Base-by-base conservation (phyloP, 129 eudicot species). In the sunflower (Helianthus annuus) region DNA sequence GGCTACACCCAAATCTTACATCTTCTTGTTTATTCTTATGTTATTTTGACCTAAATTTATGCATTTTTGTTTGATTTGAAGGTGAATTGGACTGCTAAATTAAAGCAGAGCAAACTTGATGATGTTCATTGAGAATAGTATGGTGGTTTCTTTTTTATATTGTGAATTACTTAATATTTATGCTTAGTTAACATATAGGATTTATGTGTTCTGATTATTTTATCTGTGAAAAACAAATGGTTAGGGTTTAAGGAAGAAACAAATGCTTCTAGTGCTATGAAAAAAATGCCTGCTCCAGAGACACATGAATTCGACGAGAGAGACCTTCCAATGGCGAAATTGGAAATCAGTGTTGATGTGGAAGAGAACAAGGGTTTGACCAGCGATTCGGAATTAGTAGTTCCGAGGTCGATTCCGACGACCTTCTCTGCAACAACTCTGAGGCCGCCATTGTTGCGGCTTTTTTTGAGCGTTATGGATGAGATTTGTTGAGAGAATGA, bases 21-120 rank as follows among this genome's bases (percentile, higher is more conserved):
- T n/a, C n/a, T n/a, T n/a, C n/a, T n/a, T n/a, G n/a, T n/a, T n/a
- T n/a, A n/a, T n/a, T 48, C 49, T 27, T 27, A 1, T 27, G 32
- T 27, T 27, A 27, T n/a, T 45, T 76, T 67, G 62, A 34, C 74
- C 62, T 76, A 68, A 76, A 14, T 36, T 68, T 48, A 4, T 10
- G 12, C 15, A 17, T 24, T 44, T 57, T 16, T 66, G 8, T 62
- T 58, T 65, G 0, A 19, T 19, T 44, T 75, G 64, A 57, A 91
- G 97, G 96, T 80, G 42, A 91, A 91, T 56, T 80, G 92, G 72
- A 75, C 92, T 66, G 97, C 89, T 22, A 85, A 83, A 73, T 70
- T 88, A 85, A 84, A 87, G 83, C 97, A 91, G 92, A 64, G 86
- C 79, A 91, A 91, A 71, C 92, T 85, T 42, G 96, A 88, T 82